Percentiles rank a stretch among this genome's conserved stretches.
phyloP scores from a whole-genome alignment of 1,284 basidiomycete genomes.

The Ganoderma lucidum region DNA sequence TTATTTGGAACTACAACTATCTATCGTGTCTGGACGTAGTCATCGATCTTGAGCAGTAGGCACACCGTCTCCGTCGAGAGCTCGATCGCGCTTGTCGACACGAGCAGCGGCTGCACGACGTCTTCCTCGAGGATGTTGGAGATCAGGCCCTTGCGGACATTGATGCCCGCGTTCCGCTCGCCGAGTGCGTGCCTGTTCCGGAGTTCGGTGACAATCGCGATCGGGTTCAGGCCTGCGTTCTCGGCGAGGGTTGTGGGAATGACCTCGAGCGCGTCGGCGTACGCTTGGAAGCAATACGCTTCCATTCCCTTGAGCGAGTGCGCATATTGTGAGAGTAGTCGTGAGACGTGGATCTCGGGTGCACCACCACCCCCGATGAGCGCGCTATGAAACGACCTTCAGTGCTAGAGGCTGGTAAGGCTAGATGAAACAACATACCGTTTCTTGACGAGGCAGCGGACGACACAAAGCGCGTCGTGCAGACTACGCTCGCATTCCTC shows the following conservation, averaged over 20 bases:
- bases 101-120: conserved; percentile 95
- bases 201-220: conserved; percentile 97
- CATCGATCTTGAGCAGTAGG: conserved; percentile 95
- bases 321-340: conserved; percentile 90
- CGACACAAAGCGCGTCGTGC: conserved; percentile 98
- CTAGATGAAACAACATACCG: conserved; percentile 59
- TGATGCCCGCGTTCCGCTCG: conserved; percentile 96
- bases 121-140: conserved; percentile 98
- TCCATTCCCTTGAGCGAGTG: conserved; percentile 98
- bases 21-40: conserved; percentile 86
- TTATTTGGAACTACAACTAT: conserved; percentile 27
- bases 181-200: conserved; percentile 97
- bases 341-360: conserved; percentile 98
- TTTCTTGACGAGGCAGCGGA: conserved; percentile 98
- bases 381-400: conserved; percentile 60
- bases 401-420: background rate
- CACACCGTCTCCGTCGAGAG: conserved; percentile 98
- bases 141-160: conserved; percentile 97
- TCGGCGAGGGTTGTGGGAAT: conserved; percentile 98
- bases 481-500: conserved; percentile 98
- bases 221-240: conserved; percentile 98
- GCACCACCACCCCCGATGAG: conserved; percentile 98
- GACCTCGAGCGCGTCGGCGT: conserved; percentile 97
- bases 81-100: conserved; percentile 96
- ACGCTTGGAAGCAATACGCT: conserved; percentile 99